A percentile compares a stretch with the other conserved stretches of the same genome.
These are phyloP conservation scores for Crithidia acanthocephali DNA, from an alignment of 208 protist species.

Conservation along the genomic window DNA sequence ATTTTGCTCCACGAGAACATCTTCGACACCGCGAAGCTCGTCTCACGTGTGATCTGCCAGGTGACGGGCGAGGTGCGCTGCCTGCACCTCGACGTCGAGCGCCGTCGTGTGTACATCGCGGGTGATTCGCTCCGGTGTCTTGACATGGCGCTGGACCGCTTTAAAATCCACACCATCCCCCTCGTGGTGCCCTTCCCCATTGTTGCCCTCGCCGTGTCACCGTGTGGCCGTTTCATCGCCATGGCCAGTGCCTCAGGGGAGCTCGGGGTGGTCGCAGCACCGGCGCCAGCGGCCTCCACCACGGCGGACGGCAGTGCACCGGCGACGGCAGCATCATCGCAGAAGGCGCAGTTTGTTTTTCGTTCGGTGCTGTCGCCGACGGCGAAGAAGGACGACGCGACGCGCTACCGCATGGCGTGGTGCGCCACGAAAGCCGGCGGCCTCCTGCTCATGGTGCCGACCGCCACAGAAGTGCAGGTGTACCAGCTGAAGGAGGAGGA, in stretches of 20 bases:
- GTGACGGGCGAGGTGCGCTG: conserved; percentile 83
- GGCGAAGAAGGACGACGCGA: conserved; percentile 49
- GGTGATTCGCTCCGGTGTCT: conserved; percentile 86
- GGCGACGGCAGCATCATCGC: conserved; percentile 2
- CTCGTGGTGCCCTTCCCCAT: conserved; percentile 73
- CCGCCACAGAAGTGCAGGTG: conserved; percentile 49
- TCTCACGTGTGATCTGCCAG: conserved; percentile 74
- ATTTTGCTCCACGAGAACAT: conserved; percentile 82
- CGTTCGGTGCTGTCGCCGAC: conserved; percentile 47
- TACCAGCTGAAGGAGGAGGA: conserved; percentile 18
- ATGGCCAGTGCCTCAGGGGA: conserved; percentile 65
- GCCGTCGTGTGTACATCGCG: conserved; percentile 77
- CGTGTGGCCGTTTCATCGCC: conserved; percentile 65
- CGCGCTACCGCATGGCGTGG: conserved; percentile 65
- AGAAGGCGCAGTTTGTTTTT: conserved; percentile 35
- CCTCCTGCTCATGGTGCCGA: conserved; percentile 59
- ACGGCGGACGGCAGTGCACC: no score
- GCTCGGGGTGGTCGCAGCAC: conserved; percentile 45
- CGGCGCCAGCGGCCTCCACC: background rate
- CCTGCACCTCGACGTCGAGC: conserved; percentile 62
- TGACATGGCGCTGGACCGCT: conserved; percentile 44
- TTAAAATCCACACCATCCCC: conserved; percentile 57
- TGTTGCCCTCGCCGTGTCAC: conserved; percentile 63
- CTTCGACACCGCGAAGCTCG: conserved; percentile 21
- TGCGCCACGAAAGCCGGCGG: conserved; percentile 31